A percentile compares a stretch with the other conserved stretches of the same genome.
These are phyloP conservation scores for Gossypium anomalum DNA, from an alignment of 345 rosid genomes.

Conservation along the genomic window DNA sequence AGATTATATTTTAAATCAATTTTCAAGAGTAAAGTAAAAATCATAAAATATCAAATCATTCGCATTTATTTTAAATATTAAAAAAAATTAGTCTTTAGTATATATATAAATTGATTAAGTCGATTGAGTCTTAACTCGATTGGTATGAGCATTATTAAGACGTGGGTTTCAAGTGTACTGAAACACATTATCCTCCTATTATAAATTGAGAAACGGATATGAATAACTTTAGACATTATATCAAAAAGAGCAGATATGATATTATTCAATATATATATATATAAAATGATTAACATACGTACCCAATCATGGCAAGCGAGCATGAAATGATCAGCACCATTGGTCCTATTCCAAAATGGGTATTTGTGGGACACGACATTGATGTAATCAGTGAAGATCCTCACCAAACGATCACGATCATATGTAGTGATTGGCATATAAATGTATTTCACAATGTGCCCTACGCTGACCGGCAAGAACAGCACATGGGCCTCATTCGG, in stretches of 20 bases:
- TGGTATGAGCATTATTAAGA: fast-evolving
- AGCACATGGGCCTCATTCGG: constrained; percentile 34
- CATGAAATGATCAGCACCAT: constrained; percentile 59
- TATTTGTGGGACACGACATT: constrained; percentile 34
- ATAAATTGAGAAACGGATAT: too few species aligned
- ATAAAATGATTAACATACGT: not conserved
- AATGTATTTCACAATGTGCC: constrained; percentile 18
- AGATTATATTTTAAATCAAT: too few species aligned
- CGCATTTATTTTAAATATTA: too few species aligned
- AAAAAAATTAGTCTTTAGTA: too few species aligned
- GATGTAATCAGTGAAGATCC: constrained; percentile 35
- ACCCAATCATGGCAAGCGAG: constrained; percentile 75
- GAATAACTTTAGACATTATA: fast-evolving
- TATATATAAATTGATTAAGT: too few species aligned
- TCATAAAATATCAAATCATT: too few species aligned
- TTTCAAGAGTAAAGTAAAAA: too few species aligned
- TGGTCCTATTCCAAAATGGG: constrained; percentile 59
- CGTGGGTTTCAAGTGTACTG: fast-evolving
- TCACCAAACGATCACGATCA: constrained; percentile 18
- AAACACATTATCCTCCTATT: too few species aligned
- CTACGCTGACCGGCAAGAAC: constrained; percentile 38
- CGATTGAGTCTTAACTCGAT: too few species aligned
- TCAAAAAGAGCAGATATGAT: too few species aligned
- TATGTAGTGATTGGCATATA: constrained; percentile 28
- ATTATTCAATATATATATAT: not conserved